A percentile compares a stretch with the other conserved stretches of the same genome.
phyloP scores from a whole-genome alignment of 805 yeast species.

The Zygosaccharomyces gambellarensis region DNA sequence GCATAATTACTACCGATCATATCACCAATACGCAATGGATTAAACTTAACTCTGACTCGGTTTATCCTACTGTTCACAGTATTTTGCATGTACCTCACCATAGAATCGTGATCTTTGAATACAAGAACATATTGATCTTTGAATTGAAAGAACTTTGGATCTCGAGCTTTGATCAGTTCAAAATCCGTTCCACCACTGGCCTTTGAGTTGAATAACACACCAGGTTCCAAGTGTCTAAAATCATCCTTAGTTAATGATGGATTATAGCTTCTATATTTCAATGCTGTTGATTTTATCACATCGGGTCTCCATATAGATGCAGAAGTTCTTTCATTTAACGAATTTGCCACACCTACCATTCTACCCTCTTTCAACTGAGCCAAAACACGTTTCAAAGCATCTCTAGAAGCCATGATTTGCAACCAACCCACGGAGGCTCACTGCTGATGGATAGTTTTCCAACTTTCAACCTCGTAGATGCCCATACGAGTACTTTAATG shows the following conservation, averaged over 20 bases:
- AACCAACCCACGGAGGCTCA: background rate
- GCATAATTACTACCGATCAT: slow-evolving; percentile 2
- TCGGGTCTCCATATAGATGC: slow-evolving; percentile 1
- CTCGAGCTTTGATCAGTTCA: slow-evolving; percentile 22
- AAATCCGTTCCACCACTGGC: slow-evolving; percentile 5
- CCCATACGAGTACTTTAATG: background rate
- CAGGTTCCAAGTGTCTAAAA: slow-evolving; percentile 14
- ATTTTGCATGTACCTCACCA: slow-evolving; percentile 14
- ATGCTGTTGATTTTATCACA: slow-evolving; percentile 5
- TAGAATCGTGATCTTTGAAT: slow-evolving; percentile 17
- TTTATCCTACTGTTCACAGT: slow-evolving; percentile 18
- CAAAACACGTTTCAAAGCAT: slow-evolving; percentile 13
- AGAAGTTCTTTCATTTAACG: background rate
- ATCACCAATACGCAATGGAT: slow-evolving; percentile 3
- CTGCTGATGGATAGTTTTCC: background rate
- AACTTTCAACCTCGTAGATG: background rate
- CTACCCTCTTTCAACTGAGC: slow-evolving; percentile 19
- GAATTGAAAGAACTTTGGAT: slow-evolving; percentile 31
- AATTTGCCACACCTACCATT: slow-evolving; percentile 13
- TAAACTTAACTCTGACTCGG: slow-evolving; percentile 20
- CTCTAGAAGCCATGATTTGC: slow-evolving; percentile 11
- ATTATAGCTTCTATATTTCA: slow-evolving; percentile 23
- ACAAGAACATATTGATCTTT: slow-evolving; percentile 25
- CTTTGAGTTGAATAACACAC: background rate
- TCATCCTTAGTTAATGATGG: slow-evolving; percentile 21